phyloP scores from a whole-genome alignment of 2,329 filamentous ascomycete species.

The Hymenoscyphus salicellus region DNA sequence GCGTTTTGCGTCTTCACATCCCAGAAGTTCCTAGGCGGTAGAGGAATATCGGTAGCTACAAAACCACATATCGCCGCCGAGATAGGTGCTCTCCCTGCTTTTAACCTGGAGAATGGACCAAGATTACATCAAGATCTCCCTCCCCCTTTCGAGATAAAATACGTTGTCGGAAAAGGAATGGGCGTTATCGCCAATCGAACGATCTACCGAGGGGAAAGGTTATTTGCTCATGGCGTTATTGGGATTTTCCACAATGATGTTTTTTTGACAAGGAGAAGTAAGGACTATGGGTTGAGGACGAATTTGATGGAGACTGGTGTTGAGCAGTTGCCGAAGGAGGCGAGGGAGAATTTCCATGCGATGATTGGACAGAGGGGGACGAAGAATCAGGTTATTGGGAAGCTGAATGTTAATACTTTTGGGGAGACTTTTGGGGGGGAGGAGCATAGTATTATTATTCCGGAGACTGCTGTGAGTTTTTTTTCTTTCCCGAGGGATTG shows the following conservation, averaged over 20 bases:
- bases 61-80: slow-evolving; percentile 18
- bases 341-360: slow-evolving; percentile 11
- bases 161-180: slow-evolving; percentile 21
- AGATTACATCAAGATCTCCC: neutral
- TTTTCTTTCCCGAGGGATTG: neutral
- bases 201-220: slow-evolving; percentile 17
- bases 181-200: slow-evolving; percentile 24
- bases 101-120: slow-evolving; percentile 9
- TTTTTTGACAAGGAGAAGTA: slow-evolving; percentile 7
- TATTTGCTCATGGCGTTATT: slow-evolving; percentile 21
- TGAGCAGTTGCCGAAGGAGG: slow-evolving; percentile 17
- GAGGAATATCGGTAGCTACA: slow-evolving; percentile 23
- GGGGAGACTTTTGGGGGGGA: slow-evolving; percentile 17
- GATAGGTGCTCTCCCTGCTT: slow-evolving; percentile 13
- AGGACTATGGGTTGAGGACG: slow-evolving; percentile 9
- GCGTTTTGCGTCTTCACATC: slow-evolving; percentile 20
- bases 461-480: slow-evolving; percentile 11
- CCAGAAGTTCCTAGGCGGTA: slow-evolving; percentile 7
- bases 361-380: slow-evolving; percentile 17
- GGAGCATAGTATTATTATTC: slow-evolving; percentile 13
- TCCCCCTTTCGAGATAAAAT: slow-evolving; percentile 15
- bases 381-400: slow-evolving; percentile 18
- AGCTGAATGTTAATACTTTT: slow-evolving; percentile 28
- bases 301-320: slow-evolving; percentile 15
- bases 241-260: slow-evolving; percentile 23